Conservation (phyloP, 164 flowering plant species). For the Liriodendron chinense region DNA sequence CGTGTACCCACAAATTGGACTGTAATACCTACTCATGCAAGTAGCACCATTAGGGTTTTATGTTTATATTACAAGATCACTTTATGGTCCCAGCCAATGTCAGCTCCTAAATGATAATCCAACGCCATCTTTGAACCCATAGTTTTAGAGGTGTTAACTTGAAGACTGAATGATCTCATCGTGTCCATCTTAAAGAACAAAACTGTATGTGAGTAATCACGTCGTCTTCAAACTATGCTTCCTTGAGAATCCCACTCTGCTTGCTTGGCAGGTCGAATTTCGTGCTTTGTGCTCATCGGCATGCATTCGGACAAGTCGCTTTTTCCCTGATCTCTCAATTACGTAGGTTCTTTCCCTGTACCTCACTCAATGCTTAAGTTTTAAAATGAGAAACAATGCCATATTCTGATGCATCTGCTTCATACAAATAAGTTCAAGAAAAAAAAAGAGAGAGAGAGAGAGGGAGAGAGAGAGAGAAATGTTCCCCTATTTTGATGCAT, state of each 20-base stretch:
- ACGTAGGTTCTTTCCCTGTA: conserved; percentile 45
- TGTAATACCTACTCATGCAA: background rate
- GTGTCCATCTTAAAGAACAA: background rate
- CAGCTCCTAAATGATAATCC: background rate
- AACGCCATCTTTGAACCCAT: too few species aligned
- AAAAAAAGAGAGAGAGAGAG: too few species aligned
- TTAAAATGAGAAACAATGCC: background rate
- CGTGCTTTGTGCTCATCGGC: conserved; percentile 49
- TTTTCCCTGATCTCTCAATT: conserved; percentile 79
- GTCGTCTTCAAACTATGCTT: background rate
- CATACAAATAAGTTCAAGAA: background rate
- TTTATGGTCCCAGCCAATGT: background rate
- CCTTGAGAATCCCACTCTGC: conserved; percentile 1
- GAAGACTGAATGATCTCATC: too few species aligned
- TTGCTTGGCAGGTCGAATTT: conserved; percentile 70
- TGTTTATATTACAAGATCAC: background rate
- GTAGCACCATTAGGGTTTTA: background rate
- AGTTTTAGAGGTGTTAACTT: background rate
- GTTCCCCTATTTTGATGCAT: background rate
- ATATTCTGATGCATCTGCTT: background rate
- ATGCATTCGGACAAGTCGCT: conserved; percentile 65
- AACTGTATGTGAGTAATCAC: background rate
- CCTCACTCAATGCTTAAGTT: background rate
- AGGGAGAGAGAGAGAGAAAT: too few species aligned
- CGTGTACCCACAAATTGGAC: background rate